These are phyloP conservation scores for Oryza rufipogon DNA, from an alignment of 176 grass and related monocot species.

Conservation along the genomic window DNA sequence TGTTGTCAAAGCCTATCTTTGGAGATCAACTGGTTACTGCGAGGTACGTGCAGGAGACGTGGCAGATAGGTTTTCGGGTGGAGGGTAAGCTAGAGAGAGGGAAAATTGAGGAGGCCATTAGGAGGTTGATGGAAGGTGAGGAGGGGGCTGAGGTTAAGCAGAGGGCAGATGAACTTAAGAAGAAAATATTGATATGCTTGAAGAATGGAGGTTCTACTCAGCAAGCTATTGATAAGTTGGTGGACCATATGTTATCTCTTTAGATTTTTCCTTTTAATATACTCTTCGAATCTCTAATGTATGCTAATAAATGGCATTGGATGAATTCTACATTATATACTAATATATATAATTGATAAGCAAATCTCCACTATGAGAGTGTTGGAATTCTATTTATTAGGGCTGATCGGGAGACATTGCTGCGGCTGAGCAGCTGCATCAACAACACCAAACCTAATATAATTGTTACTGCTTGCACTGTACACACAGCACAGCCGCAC, in stretches of 20 bases:
- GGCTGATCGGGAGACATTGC: too few relatives aligned
- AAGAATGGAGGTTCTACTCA: conserved; percentile 18
- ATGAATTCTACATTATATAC: too few relatives aligned
- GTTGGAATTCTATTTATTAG: too few relatives aligned
- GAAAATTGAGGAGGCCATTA: neutral
- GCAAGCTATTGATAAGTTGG: neutral
- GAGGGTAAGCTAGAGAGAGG: neutral
- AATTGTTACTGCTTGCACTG: too few relatives aligned
- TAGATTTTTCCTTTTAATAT: too few relatives aligned
- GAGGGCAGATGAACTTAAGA: conserved; percentile 10
- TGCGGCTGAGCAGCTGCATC: too few relatives aligned
- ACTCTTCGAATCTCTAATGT: too few relatives aligned
- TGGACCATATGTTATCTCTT: neutral
- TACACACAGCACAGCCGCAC: too few relatives aligned
- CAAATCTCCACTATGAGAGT: too few relatives aligned
- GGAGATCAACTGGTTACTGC: conserved; percentile 3
- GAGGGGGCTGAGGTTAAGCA: neutral
- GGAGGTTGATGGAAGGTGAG: conserved; percentile 14
- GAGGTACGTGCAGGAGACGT: conserved; percentile 24
- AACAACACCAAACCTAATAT: too few relatives aligned
- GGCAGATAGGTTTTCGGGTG: conserved; percentile 11
- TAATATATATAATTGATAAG: too few relatives aligned
- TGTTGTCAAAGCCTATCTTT: conserved; percentile 24
- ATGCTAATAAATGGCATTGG: too few relatives aligned
- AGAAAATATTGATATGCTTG: neutral